Conservation (phyloP, 352 stramenopile species). For the Saprolegnia parasitica region DNA sequence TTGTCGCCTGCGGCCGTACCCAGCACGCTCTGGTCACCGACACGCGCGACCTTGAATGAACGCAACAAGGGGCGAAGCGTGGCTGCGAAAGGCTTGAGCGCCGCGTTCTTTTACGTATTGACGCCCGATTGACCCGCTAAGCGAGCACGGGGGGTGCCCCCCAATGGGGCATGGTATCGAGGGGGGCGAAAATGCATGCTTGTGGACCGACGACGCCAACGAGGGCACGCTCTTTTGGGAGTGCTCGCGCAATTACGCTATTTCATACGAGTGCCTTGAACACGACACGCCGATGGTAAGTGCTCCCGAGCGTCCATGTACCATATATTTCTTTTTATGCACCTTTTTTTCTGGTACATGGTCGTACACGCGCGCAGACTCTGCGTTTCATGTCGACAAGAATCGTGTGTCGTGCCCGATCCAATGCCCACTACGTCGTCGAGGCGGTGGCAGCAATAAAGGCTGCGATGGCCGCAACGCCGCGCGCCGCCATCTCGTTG, state of each 20-base stretch:
- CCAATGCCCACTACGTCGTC: too few relatives aligned
- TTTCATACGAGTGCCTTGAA: too few relatives aligned
- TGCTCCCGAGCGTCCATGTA: too few relatives aligned
- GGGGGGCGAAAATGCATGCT: conserved; percentile 78
- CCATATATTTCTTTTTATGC: too few relatives aligned
- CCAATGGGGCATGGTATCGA: conserved; percentile 64
- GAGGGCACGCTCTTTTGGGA: conserved; percentile 72
- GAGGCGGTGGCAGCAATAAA: not conserved
- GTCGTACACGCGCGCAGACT: too few relatives aligned
- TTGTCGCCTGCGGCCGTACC: conserved; percentile 89
- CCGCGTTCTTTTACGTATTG: conserved; percentile 79
- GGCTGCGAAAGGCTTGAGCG: conserved; percentile 55
- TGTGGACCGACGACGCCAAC: conserved; percentile 76
- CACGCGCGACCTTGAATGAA: conserved; percentile 64
- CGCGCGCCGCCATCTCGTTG: conserved; percentile 2
- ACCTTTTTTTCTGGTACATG: too few relatives aligned
- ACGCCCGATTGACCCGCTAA: conserved; percentile 75
- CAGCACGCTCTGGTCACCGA: conserved; percentile 48
- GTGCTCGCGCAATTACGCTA: too few relatives aligned
- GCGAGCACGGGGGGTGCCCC: conserved; percentile 71
- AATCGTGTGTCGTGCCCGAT: too few relatives aligned
- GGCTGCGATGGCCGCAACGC: not conserved
- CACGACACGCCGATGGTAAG: too few relatives aligned
- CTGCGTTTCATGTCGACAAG: too few relatives aligned
- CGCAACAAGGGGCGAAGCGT: conserved; percentile 60